phyloP scores from a whole-genome alignment of 441 rosid genomes.

The Corymbia calophylla region DNA sequence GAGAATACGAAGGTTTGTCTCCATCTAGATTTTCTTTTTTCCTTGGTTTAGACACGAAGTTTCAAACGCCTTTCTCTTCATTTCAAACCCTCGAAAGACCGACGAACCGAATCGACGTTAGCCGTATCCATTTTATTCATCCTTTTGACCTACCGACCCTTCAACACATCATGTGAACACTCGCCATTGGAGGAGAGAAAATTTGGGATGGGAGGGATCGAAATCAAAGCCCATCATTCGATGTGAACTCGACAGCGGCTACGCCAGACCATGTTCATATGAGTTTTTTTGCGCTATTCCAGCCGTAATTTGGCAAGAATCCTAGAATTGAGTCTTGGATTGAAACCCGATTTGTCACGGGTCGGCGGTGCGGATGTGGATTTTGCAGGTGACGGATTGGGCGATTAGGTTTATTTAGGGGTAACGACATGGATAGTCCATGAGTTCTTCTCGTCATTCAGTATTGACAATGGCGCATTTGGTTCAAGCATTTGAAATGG shows the following conservation, averaged over 20 bases:
- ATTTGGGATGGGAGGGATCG: neutral
- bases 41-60: neutral
- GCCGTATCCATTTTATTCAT: neutral
- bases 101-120: constrained; percentile 8
- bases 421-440: neutral
- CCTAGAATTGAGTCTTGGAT: neutral
- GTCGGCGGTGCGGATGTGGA: neutral
- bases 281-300: neutral
- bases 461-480: neutral
- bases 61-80: constrained; percentile 13
- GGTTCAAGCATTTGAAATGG: neutral
- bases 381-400: too few species aligned
- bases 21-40: neutral
- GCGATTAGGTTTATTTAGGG: neutral
- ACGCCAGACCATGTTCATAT: neutral
- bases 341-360: neutral
- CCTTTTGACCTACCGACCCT: neutral
- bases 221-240: neutral
- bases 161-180: neutral
- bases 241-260: neutral
- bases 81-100: constrained; percentile 17
- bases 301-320: neutral
- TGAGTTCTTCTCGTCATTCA: neutral
- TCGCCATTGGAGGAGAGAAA: neutral
- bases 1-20: neutral